Evolutionary conservation across 2,329 filamentous ascomycete genomes (phyloP).

Genomic region (Monilinia fructigena): DNA sequence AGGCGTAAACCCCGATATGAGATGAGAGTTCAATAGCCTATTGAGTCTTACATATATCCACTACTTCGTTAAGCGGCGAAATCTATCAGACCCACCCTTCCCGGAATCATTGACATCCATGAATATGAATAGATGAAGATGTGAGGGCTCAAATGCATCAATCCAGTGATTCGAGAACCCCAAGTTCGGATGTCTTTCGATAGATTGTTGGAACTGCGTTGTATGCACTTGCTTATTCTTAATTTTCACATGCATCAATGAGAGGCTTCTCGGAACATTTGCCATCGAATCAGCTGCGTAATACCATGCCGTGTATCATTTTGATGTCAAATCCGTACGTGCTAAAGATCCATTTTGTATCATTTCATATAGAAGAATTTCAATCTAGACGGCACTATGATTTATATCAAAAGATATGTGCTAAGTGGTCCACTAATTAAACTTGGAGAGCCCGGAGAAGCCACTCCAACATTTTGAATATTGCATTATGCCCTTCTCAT

Average conservation of each 20-base stretch:
- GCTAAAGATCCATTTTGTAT: not conserved
- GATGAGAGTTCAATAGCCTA: not conserved
- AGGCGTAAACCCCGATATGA: not conserved
- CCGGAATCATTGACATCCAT: not conserved
- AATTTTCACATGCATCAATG: too few species aligned
- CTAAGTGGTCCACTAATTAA: too few species aligned
- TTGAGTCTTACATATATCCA: not conserved
- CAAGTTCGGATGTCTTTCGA: not conserved
- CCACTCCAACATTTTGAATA: too few species aligned
- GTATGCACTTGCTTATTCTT: not conserved
- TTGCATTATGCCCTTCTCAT: too few species aligned
- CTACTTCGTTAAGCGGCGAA: not conserved
- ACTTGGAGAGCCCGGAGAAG: too few species aligned
- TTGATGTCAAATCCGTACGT: not conserved
- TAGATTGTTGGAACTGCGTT: not conserved
- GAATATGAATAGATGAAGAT: not conserved
- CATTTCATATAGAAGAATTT: too few species aligned
- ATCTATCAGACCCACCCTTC: not conserved
- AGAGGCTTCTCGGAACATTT: not conserved
- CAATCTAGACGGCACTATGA: too few species aligned
- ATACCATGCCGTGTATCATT: not conserved
- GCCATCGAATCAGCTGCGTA: not conserved
- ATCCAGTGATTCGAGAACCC: not conserved
- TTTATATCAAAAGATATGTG: too few species aligned
- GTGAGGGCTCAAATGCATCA: not conserved